Conservation (phyloP, 805 yeast genomes). For the Starmerella ratchasimensis region DNA sequence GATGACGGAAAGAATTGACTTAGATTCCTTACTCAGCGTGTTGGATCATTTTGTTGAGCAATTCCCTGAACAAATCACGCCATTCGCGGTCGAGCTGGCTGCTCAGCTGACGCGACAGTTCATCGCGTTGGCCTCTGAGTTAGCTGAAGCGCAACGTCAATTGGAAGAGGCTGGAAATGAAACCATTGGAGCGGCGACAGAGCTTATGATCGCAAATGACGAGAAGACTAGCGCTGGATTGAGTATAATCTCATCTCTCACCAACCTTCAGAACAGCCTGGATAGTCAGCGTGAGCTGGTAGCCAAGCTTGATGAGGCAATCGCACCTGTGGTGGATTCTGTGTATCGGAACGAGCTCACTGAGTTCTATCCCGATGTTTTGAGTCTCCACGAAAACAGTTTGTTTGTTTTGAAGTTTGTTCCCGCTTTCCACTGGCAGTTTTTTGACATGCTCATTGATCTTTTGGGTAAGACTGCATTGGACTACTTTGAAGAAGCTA, state of each 20-base stretch:
- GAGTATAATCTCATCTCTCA: slow-evolving; percentile 68
- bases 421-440: slow-evolving; percentile 62
- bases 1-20: slow-evolving; percentile 68
- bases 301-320: slow-evolving; percentile 46
- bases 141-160: slow-evolving; percentile 33
- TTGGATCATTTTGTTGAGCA: slow-evolving; percentile 92
- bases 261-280: slow-evolving; percentile 66
- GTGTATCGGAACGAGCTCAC: slow-evolving; percentile 53
- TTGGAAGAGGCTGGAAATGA: slow-evolving; percentile 21
- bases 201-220: slow-evolving; percentile 32
- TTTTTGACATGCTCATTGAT: slow-evolving; percentile 40
- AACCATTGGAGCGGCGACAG: slow-evolving; percentile 7
- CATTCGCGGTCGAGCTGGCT: slow-evolving; percentile 67
- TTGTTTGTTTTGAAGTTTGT: slow-evolving; percentile 47
- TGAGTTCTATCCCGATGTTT: slow-evolving; percentile 62
- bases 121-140: slow-evolving; percentile 51
- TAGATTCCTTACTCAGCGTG: slow-evolving; percentile 74
- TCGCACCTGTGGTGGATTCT: slow-evolving; percentile 53
- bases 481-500: slow-evolving; percentile 61
- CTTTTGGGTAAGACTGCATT: slow-evolving; percentile 32
- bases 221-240: slow-evolving; percentile 74
- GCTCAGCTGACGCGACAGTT: slow-evolving; percentile 52
- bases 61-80: slow-evolving; percentile 77
- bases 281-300: slow-evolving; percentile 66
- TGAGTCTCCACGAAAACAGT: slow-evolving; percentile 61